These are phyloP conservation scores for Microsporum ferrugineum DNA, from an alignment of 2,329 filamentous ascomycete species.

Conservation along the genomic window DNA sequence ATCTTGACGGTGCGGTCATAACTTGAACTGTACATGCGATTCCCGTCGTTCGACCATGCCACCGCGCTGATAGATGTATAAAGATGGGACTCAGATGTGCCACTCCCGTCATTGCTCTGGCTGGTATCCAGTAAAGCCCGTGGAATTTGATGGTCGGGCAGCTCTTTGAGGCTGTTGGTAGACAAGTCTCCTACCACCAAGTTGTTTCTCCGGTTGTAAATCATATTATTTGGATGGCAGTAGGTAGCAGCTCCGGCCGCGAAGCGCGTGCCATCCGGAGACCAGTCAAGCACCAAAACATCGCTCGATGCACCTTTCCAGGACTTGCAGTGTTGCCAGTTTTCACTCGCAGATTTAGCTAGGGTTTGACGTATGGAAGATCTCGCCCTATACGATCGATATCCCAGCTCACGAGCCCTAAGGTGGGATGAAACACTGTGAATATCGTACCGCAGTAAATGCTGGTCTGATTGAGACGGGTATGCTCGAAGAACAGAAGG, in stretches of 20 bases:
- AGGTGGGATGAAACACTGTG: constrained; percentile 16
- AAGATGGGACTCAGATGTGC: constrained; percentile 40
- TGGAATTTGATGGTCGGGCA: constrained; percentile 42
- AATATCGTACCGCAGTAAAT: constrained; percentile 1
- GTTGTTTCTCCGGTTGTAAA: constrained; percentile 50
- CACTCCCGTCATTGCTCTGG: constrained; percentile 40
- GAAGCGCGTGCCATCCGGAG: constrained; percentile 43
- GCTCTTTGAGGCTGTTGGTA: constrained; percentile 36
- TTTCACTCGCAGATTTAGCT: constrained; percentile 17
- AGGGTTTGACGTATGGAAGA: constrained; percentile 17
- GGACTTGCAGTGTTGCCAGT: constrained; percentile 34
- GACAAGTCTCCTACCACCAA: constrained; percentile 42
- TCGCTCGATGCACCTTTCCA: constrained; percentile 51
- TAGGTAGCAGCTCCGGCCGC: constrained; percentile 48
- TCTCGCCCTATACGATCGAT: constrained; percentile 8
- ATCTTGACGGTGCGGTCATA: constrained; percentile 47
- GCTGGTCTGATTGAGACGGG: neutral
- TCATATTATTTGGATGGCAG: constrained; percentile 43
- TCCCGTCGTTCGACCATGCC: constrained; percentile 39
- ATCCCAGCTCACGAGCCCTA: constrained; percentile 24
- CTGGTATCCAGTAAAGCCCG: constrained; percentile 30
- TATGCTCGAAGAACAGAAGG: constrained; percentile 11
- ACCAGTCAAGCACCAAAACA: constrained; percentile 47
- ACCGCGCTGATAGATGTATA: constrained; percentile 48
- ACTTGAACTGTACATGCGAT: constrained; percentile 42